Evolutionary conservation across 2,329 filamentous ascomycete genomes (phyloP), one percentile per base, ranked within the genome.

Genomic region (Ophiostoma pallidulum): DNA sequence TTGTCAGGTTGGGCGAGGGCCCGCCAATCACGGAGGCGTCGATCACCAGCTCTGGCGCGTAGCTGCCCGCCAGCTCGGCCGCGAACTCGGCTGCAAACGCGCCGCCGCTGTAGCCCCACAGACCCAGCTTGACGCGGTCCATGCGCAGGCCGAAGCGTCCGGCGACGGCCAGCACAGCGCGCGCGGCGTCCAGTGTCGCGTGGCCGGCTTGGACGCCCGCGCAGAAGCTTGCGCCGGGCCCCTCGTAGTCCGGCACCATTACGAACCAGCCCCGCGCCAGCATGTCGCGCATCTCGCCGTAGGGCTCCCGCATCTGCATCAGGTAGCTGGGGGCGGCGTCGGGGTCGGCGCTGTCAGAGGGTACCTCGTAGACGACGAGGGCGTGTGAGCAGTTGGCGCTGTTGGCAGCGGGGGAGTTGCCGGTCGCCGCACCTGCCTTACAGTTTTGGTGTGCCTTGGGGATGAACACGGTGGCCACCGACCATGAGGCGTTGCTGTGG

Each of bases 101-200:
- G 16, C 72, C 73, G 7, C 73, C 72, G 4, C 66, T 72, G 54
- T 74, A 75, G 3, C 73, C 73, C 72, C 72, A 77, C 43, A 76
- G 58, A 2, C 66, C 64, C 32, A 70, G 58, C 5, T 54, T 61
- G 0, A 68, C 61, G 6, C 59, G 54, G 14, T 54, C 47, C 16
- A 55, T 53, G 2, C 12, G 32, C 13, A 50, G 19, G 14, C 48
- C 48, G 7, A 48, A 37, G 8, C 16, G 37, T 4, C 43, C 46
- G 7, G 41, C 40, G 3, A 65, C 59, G 6, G 14, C 22, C 16
- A 68, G 50, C 3, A 65, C 63, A 4, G 68, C 67, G n/a, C 70
- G 64, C 2, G 68, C 56, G 6, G 60, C 60, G 54, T 73, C 66
- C 18, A 71, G 57, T n/a, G 64, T 66, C 0, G 66, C 64, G 39